These are phyloP conservation scores for Metschnikowia lochheadii DNA, from an alignment of 805 yeast species.

Conservation along the genomic window DNA sequence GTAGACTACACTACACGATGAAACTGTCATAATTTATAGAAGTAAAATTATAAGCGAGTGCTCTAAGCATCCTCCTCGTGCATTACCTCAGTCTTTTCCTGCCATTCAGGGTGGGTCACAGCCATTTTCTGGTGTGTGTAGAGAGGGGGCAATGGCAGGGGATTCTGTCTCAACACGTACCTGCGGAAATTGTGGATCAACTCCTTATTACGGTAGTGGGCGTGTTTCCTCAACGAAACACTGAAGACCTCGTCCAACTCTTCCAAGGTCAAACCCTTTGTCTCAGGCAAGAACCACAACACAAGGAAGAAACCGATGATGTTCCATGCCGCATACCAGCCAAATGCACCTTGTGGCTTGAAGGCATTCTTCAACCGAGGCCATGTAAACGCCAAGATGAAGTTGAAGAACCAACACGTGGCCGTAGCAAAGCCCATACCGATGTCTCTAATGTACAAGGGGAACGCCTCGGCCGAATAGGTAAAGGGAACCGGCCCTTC, in stretches of 20 bases:
- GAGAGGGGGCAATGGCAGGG: constrained; percentile 51
- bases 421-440: constrained; percentile 81
- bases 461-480: constrained; percentile 81
- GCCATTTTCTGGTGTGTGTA: constrained; percentile 57
- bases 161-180: constrained; percentile 40
- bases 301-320: constrained; percentile 64
- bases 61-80: constrained; percentile 42
- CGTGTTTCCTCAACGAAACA: constrained; percentile 55
- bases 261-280: constrained; percentile 68
- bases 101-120: constrained; percentile 58
- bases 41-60: background rate
- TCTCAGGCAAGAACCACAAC: constrained; percentile 68
- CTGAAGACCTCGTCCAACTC: constrained; percentile 72
- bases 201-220: constrained; percentile 34
- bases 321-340: constrained; percentile 87
- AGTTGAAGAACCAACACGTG: constrained; percentile 71
- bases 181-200: constrained; percentile 43
- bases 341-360: constrained; percentile 80
- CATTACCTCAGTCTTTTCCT: constrained; percentile 51
- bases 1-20: background rate
- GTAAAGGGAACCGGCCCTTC: constrained; percentile 91
- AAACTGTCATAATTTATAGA: background rate
- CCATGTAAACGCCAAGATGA: constrained; percentile 71
- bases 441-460: constrained; percentile 71
- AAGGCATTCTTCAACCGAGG: constrained; percentile 65